Percentiles rank a stretch among this genome's conserved stretches.
Evolutionary conservation across 768 basidiomycete species (phyloP).

Genomic region (Porphyrellus cyaneotinctus): DNA sequence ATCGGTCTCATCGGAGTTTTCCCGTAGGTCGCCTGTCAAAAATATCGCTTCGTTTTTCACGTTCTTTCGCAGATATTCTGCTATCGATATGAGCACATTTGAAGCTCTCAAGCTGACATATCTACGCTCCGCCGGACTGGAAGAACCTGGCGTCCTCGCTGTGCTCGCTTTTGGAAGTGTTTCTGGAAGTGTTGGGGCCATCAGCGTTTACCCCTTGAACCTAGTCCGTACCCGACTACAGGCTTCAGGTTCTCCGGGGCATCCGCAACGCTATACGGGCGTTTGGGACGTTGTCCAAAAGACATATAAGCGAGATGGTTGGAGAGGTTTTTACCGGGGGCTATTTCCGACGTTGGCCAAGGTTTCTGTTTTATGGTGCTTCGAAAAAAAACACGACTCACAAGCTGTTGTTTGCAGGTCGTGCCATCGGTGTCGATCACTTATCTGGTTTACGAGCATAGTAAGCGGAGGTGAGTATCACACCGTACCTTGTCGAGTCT

Average conservation of each 20-base stretch:
- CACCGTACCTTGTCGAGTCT: not conserved
- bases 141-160: conserved; percentile 87
- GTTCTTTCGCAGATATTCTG: conserved; percentile 58
- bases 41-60: conserved; percentile 1
- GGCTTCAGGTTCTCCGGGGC: conserved; percentile 93
- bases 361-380: conserved; percentile 36
- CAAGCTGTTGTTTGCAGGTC: conserved; percentile 48
- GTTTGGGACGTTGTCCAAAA: conserved; percentile 77
- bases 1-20: conserved; percentile 95
- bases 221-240: conserved; percentile 92
- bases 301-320: conserved; percentile 83
- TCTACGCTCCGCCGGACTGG: conserved; percentile 75
- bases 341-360: conserved; percentile 91
- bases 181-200: conserved; percentile 91
- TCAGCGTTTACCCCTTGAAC: conserved; percentile 89
- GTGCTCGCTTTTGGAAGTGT: conserved; percentile 87
- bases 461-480: conserved; percentile 63
- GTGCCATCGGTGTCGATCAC: conserved; percentile 96
- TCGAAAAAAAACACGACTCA: not conserved
- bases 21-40: conserved; percentile 53
- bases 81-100: conserved; percentile 97
- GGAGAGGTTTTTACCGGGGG: conserved; percentile 93
- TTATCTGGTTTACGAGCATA: conserved; percentile 90
- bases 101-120: conserved; percentile 94
- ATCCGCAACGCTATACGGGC: conserved; percentile 88